Evolutionary conservation across 768 basidiomycete genomes (phyloP).

Genomic region (Chiua virens): DNA sequence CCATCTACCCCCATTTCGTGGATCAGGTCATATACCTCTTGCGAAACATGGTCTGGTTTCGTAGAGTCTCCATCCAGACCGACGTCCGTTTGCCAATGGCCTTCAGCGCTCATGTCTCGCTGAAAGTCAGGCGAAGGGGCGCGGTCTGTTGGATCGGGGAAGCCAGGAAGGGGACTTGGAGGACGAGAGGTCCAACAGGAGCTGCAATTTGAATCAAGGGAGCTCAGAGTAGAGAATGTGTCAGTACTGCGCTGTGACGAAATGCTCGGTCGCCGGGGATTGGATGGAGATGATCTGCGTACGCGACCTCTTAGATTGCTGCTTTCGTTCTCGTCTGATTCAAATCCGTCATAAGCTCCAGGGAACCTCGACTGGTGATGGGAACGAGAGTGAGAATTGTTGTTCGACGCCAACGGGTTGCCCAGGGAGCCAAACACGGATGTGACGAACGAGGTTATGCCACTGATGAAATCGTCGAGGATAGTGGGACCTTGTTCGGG

Average conservation of each 20-base stretch:
- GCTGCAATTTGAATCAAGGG: constrained; percentile 41
- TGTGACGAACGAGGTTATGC: constrained; percentile 15
- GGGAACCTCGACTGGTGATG: constrained; percentile 11
- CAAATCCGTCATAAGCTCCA: constrained; percentile 19
- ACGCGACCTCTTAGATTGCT: constrained; percentile 5
- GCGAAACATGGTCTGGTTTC: constrained; percentile 12
- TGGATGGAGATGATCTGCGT: no score
- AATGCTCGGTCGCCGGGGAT: constrained; percentile 4
- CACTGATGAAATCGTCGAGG: constrained; percentile 19
- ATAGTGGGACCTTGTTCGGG: constrained; percentile 4
- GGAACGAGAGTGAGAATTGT: neutral
- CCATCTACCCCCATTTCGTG: constrained; percentile 46
- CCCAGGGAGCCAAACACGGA: constrained; percentile 14
- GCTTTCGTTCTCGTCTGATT: constrained; percentile 6
- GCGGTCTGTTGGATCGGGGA: constrained; percentile 28
- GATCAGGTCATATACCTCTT: constrained; percentile 38
- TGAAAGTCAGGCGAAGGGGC: constrained; percentile 35
- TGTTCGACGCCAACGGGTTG: neutral
- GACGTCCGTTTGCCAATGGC: neutral
- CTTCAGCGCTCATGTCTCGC: neutral
- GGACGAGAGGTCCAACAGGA: constrained; percentile 32
- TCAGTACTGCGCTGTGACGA: constrained; percentile 29
- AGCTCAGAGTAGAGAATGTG: constrained; percentile 51
- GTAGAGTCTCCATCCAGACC: neutral
- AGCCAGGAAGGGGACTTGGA: constrained; percentile 21